These are phyloP conservation scores for Fomitopsis pulvina DNA, from an alignment of 768 basidiomycete genomes.

Conservation along the genomic window DNA sequence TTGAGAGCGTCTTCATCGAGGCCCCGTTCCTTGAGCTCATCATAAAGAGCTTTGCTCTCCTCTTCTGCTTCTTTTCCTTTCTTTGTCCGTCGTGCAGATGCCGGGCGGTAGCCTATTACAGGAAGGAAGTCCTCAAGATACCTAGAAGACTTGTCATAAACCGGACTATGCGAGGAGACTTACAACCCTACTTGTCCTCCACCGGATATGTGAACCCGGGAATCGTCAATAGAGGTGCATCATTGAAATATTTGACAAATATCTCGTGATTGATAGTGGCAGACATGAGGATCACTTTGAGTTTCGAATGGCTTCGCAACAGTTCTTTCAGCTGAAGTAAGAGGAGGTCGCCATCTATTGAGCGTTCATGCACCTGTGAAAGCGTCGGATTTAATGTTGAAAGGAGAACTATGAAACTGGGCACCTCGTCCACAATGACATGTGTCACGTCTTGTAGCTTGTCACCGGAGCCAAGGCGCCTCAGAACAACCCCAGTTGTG, in stretches of 20 bases:
- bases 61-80: constrained; percentile 34
- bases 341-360: constrained; percentile 86
- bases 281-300: constrained; percentile 88
- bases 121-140: constrained; percentile 81
- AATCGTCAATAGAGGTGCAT: constrained; percentile 76
- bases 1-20: constrained; percentile 44
- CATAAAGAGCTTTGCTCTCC: constrained; percentile 31
- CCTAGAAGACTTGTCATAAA: constrained; percentile 28
- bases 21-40: constrained; percentile 44
- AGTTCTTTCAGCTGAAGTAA: constrained; percentile 80
- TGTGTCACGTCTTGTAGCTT: constrained; percentile 67
- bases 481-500: constrained; percentile 89
- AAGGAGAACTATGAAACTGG: constrained; percentile 3
- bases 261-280: constrained; percentile 90
- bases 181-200: constrained; percentile 50
- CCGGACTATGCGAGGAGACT: constrained; percentile 7
- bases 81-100: constrained; percentile 27
- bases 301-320: constrained; percentile 48
- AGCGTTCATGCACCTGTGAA: constrained; percentile 80
- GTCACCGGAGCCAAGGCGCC: constrained; percentile 72
- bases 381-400: background rate
- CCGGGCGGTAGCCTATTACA: constrained; percentile 46
- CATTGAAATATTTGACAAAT: constrained; percentile 77
- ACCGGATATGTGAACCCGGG: constrained; percentile 81
- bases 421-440: constrained; percentile 85